Evolutionary conservation across 306 rosid genomes (phyloP).

Genomic region (Quercus rubra): DNA sequence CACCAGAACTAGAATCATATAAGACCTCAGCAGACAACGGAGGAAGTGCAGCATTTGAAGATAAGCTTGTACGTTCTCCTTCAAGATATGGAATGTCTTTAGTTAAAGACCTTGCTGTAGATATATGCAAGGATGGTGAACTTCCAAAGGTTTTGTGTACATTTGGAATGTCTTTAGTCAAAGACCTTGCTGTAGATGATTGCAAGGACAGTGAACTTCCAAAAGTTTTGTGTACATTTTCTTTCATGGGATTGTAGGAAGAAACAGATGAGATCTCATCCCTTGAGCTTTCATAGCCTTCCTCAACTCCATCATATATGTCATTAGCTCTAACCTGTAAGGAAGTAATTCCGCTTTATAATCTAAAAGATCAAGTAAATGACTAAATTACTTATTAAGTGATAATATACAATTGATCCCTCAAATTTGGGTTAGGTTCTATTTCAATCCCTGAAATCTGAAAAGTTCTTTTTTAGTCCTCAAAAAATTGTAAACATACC

Average conservation of each 20-base stretch:
- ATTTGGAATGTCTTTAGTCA: constrained; percentile 45
- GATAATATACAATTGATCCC: too few species aligned
- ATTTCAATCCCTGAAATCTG: too few species aligned
- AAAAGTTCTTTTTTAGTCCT: too few species aligned
- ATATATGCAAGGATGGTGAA: constrained; percentile 75
- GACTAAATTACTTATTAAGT: neutral
- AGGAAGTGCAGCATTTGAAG: constrained; percentile 68
- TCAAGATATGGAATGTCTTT: constrained; percentile 50
- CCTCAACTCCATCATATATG: constrained; percentile 68
- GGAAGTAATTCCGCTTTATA: constrained; percentile 24
- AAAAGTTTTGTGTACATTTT: constrained; percentile 57
- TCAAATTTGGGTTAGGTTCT: too few species aligned
- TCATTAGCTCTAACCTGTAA: constrained; percentile 89
- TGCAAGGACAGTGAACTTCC: constrained; percentile 85
- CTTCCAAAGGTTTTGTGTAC: constrained; percentile 74
- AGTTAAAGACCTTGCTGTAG: constrained; percentile 62
- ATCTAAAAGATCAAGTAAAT: constrained; percentile 15
- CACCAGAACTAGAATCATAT: constrained; percentile 60
- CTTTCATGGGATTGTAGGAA: constrained; percentile 81
- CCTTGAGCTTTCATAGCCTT: constrained; percentile 90
- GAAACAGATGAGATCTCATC: constrained; percentile 95
- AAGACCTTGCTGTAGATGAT: constrained; percentile 72
- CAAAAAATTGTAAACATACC: too few species aligned
- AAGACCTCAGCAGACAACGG: constrained; percentile 74
- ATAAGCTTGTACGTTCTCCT: constrained; percentile 68